Base-by-base conservation (phyloP, 2,329 filamentous ascomycete genomes). In the Botrytis paeoniae region DNA sequence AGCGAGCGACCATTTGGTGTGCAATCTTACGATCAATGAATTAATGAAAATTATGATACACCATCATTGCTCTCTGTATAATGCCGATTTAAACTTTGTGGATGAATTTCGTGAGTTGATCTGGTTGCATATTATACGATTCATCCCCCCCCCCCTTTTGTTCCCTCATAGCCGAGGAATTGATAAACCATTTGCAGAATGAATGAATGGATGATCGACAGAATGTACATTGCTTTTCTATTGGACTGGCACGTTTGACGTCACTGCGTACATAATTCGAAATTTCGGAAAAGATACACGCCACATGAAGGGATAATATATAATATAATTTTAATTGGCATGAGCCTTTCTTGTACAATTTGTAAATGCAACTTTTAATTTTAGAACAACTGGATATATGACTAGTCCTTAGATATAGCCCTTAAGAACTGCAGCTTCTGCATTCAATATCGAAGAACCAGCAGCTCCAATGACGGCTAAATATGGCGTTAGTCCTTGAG, bases 391-490 rank as follows among this genome's bases (percentile, higher is more conserved):
- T 41, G 48, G 48, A 48, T 68, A 68, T 68, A 57, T 57, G 39
- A 57, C 10, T n/a, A 29, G 16, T 35, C 65, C n/a, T 41, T 69
- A 69, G n/a, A 69, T 86, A 80, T 91, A 93, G 8, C 95, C 95
- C 85, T 97, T 97, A 77, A 98, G 88, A 18, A 97, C 91, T 37
- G 94, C 94, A 41, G 94, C 94, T 83, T 98, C 95, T 41, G 95
- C 94, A 80, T 98, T 98, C 78, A 98, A 83, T 83, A 98, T 97
- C 45, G 93, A 97, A 2, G 94, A 97, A 18, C 96, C 96, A n/a
- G 95, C 95, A 45, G 96, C 96, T 77, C 95, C 95, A 81, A 99
- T 95, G 72, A 99, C 92, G 75, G 95, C 91, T 89, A 73, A 22
- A 18, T 3, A 41, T 61, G n/a, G 18, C 72, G 79, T 70, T 63